Evolutionary conservation across 805 yeast genomes (phyloP), one percentile per base, ranked within the genome.

Genomic region (Saturnispora sekii): DNA sequence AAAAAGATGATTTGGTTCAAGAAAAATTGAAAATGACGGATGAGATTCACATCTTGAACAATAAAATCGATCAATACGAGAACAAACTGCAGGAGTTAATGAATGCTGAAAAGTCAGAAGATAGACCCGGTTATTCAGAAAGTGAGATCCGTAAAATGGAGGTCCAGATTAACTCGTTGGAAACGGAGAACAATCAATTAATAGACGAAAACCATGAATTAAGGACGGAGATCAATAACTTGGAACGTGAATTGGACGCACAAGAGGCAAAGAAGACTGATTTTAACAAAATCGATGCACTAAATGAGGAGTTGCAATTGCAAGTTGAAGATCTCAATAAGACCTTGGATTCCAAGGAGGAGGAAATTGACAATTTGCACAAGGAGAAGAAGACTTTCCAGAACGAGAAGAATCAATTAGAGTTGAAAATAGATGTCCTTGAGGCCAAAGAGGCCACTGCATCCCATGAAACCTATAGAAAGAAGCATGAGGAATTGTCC

Each of bases 11-110:
- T 31, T 31, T 32, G n/a, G 12, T 29, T 16, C 46, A 41, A 9
- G 52, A 58, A 34, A 64, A 54, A 40, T 50, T 53, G 21, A 37
- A 40, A 17, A 52, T 63, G 43, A 56, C 53, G 41, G 48, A 49
- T 17, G 62, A 64, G 33, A 39, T 59, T 1, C 60, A 42, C 35
- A 38, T 38, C 12, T 28, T 48, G 15, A 32, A 39, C 18, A 40
- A 40, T 34, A 41, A 45, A 29, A 38, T 50, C 21, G 51, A 52
- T 8, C 45, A 49, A 8, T 47, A 49, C 41, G 48, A 46, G 34
- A n/a, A 14, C 2, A 32, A 40, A 26, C 18, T 48, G 10, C 29
- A 26, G 9, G 41, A 48, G 10, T 26, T 40, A 15, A 12, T 11
- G 2, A 36, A 31, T 32, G 28, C 36, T 11, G 41, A 38, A 2